phyloP scores from a whole-genome alignment of 176 grass and related monocot species.

The Canna indica region DNA sequence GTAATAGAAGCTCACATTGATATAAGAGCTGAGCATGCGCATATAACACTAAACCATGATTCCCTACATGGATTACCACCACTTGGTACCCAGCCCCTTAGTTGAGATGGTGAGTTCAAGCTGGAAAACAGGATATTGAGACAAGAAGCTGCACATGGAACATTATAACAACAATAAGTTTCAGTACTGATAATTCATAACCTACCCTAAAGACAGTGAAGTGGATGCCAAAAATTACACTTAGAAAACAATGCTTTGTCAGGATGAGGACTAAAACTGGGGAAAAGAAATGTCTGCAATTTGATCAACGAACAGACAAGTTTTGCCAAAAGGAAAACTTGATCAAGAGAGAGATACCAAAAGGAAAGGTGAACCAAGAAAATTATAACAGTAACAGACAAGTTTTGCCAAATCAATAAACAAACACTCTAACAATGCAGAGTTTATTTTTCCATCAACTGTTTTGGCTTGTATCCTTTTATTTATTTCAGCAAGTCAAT shows the following conservation, averaged over 20 bases:
- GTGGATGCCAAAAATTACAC: neutral
- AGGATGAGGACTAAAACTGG: neutral
- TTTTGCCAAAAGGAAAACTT: too few relatives aligned
- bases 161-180: constrained; percentile 1
- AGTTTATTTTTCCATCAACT: too few relatives aligned
- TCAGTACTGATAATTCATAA: neutral
- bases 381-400: too few relatives aligned
- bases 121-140: constrained; percentile 70
- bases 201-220: neutral
- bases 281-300: neutral
- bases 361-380: too few relatives aligned
- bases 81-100: constrained; percentile 57
- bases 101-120: constrained; percentile 74
- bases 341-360: too few relatives aligned
- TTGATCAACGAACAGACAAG: too few relatives aligned
- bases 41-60: constrained; percentile 65
- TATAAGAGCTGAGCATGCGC: constrained; percentile 68
- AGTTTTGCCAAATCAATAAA: too few relatives aligned
- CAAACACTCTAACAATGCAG: too few relatives aligned
- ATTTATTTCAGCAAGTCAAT: too few relatives aligned
- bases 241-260: neutral
- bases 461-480: too few relatives aligned
- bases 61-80: constrained; percentile 77
- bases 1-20: constrained; percentile 44
- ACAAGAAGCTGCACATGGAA: constrained; percentile 45